Conservation (phyloP, 1,284 basidiomycete species). For the Termitomyces sp. region DNA sequence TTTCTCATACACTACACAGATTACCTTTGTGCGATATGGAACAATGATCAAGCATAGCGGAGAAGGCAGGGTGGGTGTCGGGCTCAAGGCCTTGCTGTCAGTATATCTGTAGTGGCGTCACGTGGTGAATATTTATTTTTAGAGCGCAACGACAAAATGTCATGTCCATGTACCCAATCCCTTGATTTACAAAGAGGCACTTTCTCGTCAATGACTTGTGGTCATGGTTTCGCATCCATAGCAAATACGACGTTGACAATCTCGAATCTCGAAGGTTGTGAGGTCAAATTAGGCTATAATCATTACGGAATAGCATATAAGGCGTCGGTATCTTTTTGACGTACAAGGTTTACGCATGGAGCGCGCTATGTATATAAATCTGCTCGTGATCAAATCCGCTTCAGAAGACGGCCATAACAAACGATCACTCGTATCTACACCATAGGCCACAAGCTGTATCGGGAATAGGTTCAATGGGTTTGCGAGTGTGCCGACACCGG, state of each 20-base stretch:
- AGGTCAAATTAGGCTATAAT: neutral
- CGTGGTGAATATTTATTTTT: neutral
- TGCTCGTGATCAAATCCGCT: neutral
- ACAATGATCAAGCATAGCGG: conserved; percentile 22
- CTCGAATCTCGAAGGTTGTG: neutral
- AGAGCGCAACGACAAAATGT: neutral
- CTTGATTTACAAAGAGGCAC: no score
- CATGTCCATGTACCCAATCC: no score
- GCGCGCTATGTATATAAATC: neutral
- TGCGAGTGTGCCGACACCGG: neutral
- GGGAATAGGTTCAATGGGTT: neutral
- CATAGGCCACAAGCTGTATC: neutral
- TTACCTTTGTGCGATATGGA: conserved; percentile 23
- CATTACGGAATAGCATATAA: neutral
- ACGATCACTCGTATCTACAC: neutral
- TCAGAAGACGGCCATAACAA: neutral
- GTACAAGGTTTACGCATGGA: neutral
- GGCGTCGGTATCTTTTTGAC: neutral
- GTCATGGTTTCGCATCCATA: neutral
- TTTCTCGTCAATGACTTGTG: no score
- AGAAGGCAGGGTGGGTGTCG: neutral
- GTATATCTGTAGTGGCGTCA: neutral
- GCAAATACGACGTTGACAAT: neutral
- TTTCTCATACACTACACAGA: neutral
- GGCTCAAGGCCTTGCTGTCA: neutral